Evolutionary conservation across 1,284 basidiomycete genomes (phyloP).

Genomic region (Sporisorium scitamineum): DNA sequence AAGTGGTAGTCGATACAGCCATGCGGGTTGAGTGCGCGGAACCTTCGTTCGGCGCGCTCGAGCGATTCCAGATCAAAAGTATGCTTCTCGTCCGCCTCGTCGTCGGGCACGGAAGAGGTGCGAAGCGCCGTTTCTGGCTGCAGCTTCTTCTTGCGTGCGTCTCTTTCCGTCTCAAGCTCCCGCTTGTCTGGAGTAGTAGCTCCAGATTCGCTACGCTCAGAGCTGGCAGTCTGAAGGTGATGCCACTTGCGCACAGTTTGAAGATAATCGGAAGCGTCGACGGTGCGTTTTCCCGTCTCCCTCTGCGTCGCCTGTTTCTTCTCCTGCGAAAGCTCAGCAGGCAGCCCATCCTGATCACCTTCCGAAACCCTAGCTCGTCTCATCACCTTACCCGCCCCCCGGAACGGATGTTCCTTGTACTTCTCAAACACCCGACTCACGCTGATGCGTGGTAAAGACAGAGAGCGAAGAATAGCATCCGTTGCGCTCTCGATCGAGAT

Average conservation of each 20-base stretch:
- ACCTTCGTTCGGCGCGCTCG: constrained; percentile 48
- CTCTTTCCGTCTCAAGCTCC: constrained; percentile 17
- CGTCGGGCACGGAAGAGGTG: constrained; percentile 3
- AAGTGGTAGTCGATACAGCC: constrained; percentile 64
- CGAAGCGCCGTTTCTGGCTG: constrained; percentile 25
- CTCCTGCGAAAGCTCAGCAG: constrained; percentile 17
- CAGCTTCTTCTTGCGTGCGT: constrained; percentile 24
- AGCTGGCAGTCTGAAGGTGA: constrained; percentile 9
- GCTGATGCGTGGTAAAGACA: constrained; percentile 63
- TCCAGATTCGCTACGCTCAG: background rate
- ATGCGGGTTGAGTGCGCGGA: constrained; percentile 64
- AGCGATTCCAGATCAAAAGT: constrained; percentile 36
- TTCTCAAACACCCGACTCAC: constrained; percentile 66
- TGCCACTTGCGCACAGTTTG: constrained; percentile 45
- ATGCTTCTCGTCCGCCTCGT: constrained; percentile 18
- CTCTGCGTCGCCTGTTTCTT: constrained; percentile 13
- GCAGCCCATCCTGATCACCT: constrained; percentile 6
- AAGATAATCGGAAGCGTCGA: constrained; percentile 40
- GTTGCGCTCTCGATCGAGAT: constrained; percentile 68
- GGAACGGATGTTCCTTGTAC: constrained; percentile 47
- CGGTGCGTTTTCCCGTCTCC: constrained; percentile 16
- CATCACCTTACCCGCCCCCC: constrained; percentile 41
- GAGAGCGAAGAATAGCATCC: constrained; percentile 61
- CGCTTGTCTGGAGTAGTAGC: background rate
- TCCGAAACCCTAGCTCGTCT: constrained; percentile 22